Evolutionary conservation across 192 early-diverging fungal genomes (phyloP).

Genomic region (Anaeromyces robustus): DNA sequence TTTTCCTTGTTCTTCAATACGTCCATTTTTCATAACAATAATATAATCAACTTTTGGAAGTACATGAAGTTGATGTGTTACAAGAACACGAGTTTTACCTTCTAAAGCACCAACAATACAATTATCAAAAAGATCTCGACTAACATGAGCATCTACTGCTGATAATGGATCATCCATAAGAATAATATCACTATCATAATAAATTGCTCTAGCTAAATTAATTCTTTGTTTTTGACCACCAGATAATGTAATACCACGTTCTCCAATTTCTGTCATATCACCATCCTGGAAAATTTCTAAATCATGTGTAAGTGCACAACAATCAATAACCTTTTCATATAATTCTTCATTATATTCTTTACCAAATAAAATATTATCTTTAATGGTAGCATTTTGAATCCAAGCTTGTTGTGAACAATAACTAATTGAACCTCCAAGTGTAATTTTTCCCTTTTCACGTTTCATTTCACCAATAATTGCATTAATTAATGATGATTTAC

Average conservation of each 20-base stretch:
- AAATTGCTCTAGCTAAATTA: conserved; percentile 41
- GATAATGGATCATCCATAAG: conserved; percentile 60
- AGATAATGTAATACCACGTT: too few species aligned
- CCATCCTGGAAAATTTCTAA: conserved; percentile 24
- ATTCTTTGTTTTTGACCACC: too few species aligned
- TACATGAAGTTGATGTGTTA: conserved; percentile 24
- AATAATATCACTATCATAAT: conserved; percentile 41
- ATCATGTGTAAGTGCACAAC: conserved; percentile 34
- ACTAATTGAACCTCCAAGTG: conserved; percentile 31
- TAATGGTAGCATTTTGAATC: conserved; percentile 6
- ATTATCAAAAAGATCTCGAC: conserved; percentile 36
- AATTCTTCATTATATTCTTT: conserved; percentile 28
- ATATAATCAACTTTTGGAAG: conserved; percentile 20
- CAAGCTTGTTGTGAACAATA: conserved; percentile 6
- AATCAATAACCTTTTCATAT: conserved; percentile 34
- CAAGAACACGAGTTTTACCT: conserved; percentile 9
- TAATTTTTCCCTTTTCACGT: conserved; percentile 32
- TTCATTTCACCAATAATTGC: conserved; percentile 83
- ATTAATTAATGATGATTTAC: conserved; percentile 61
- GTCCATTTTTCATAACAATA: conserved; percentile 21
- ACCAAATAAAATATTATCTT: conserved; percentile 55
- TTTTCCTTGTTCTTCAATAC: conserved; percentile 46
- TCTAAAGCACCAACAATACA: conserved; percentile 7
- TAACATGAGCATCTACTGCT: conserved; percentile 49
- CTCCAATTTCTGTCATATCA: too few species aligned